A percentile compares a stretch with the other conserved stretches of the same genome.
Conservation (phyloP, 1,139 yeast genomes). For the Diutina catenulata region DNA sequence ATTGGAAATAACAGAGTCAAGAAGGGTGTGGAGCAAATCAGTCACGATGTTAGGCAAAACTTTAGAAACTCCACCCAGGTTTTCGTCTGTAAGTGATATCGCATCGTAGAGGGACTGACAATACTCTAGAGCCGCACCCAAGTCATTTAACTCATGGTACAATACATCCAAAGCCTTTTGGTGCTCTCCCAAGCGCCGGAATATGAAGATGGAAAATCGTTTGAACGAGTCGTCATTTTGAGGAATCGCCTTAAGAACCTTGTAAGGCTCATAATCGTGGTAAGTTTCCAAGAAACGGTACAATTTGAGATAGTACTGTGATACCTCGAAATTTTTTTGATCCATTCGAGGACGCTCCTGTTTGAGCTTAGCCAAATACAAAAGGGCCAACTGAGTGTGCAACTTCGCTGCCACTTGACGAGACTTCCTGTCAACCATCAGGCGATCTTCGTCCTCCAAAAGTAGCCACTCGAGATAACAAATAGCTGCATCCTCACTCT, state of each 20-base stretch:
- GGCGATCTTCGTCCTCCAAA: slow-evolving; percentile 27
- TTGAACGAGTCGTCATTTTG: slow-evolving; percentile 23
- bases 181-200: slow-evolving; percentile 51
- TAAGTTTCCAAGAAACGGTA: slow-evolving; percentile 24
- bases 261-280: slow-evolving; percentile 34
- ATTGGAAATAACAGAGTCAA: neutral
- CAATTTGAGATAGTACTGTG: slow-evolving; percentile 21
- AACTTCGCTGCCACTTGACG: slow-evolving; percentile 17
- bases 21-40: neutral
- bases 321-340: slow-evolving; percentile 9
- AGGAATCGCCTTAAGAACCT: slow-evolving; percentile 27
- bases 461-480: slow-evolving; percentile 51
- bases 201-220: slow-evolving; percentile 44
- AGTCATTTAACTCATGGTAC: slow-evolving; percentile 46
- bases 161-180: slow-evolving; percentile 53
- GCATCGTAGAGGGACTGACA: slow-evolving; percentile 39
- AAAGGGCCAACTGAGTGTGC: slow-evolving; percentile 41
- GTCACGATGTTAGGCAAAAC: neutral
- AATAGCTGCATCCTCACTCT: slow-evolving; percentile 26
- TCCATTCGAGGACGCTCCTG: neutral
- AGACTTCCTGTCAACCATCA: slow-evolving; percentile 8
- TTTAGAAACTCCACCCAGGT: too few relatives aligned
- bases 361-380: slow-evolving; percentile 35
- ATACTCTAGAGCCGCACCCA: slow-evolving; percentile 46
- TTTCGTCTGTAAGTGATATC: too few relatives aligned